Evolutionary conservation across 2,329 filamentous ascomycete genomes (phyloP).

Genomic region (Colletotrichum graminicola): DNA sequence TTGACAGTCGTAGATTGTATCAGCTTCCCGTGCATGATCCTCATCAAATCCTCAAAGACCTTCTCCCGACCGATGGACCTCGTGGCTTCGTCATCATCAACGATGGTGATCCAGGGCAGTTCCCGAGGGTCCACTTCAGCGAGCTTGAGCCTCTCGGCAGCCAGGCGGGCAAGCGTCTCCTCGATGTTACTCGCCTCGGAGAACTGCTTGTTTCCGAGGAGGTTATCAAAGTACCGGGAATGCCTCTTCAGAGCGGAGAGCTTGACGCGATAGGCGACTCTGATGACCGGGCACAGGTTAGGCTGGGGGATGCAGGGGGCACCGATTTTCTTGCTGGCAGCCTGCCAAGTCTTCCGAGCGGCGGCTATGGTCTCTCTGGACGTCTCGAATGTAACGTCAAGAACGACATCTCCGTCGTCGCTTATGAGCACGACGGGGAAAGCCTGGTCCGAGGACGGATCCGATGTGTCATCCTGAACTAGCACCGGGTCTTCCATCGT

Average conservation of each 20-base stretch:
- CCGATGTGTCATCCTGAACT: conserved; percentile 45
- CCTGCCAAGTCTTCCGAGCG: conserved; percentile 55
- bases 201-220: conserved; percentile 74
- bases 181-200: conserved; percentile 70
- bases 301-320: conserved; percentile 47
- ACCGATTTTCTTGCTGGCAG: conserved; percentile 49
- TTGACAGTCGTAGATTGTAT: conserved; percentile 57
- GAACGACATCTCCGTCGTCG: conserved; percentile 71
- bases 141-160: conserved; percentile 60
- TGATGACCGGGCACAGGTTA: conserved; percentile 53
- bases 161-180: conserved; percentile 63
- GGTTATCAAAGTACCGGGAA: conserved; percentile 77
- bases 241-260: conserved; percentile 67
- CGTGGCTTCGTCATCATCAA: conserved; percentile 78
- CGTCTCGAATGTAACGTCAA: conserved; percentile 75
- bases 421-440: conserved; percentile 64
- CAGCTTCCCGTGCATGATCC: conserved; percentile 71
- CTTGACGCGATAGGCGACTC: conserved; percentile 70
- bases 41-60: conserved; percentile 76
- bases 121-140: conserved; percentile 61
- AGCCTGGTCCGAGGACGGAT: conserved; percentile 44
- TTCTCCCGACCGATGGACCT: conserved; percentile 69
- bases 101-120: conserved; percentile 74
- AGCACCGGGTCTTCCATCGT: conserved; percentile 45
- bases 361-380: conserved; percentile 63